These are phyloP conservation scores for Alternaria tenuissima DNA, from an alignment of 2,329 filamentous ascomycete genomes.

Conservation along the genomic window DNA sequence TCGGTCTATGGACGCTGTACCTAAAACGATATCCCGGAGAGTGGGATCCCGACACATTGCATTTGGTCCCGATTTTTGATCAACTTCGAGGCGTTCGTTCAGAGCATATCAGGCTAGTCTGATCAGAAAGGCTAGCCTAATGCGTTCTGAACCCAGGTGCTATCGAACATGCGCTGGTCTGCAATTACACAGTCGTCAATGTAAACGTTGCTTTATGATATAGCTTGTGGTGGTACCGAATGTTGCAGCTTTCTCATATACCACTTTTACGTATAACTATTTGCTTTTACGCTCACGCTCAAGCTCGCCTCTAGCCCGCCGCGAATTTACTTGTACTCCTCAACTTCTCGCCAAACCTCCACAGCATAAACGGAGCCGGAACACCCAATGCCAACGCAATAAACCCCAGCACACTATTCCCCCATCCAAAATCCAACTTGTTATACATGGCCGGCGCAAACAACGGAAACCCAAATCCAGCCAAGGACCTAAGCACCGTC, in stretches of 20 bases:
- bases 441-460: slow-evolving; percentile 54
- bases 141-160: too few species aligned
- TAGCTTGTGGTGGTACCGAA: rapidly evolving
- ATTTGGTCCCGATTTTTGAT: too few species aligned
- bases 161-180: rapidly evolving
- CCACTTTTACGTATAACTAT: rapidly evolving
- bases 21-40: too few species aligned
- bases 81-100: too few species aligned
- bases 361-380: slow-evolving; percentile 61
- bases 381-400: slow-evolving; percentile 50
- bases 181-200: too few species aligned
- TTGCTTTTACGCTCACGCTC: too few species aligned
- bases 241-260: rapidly evolving
- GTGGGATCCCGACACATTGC: too few species aligned
- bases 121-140: rapidly evolving
- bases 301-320: slow-evolving; percentile 40
- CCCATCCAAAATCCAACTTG: slow-evolving; percentile 54
- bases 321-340: slow-evolving; percentile 60
- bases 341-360: slow-evolving; percentile 59
- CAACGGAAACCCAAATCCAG: slow-evolving; percentile 56
- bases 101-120: too few species aligned
- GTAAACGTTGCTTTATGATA: too few species aligned
- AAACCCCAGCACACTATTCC: slow-evolving; percentile 51
- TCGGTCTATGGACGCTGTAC: too few species aligned
- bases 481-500: slow-evolving; percentile 54